Conservation (phyloP, 2,329 filamentous ascomycete species). For the Metarhizium album region DNA sequence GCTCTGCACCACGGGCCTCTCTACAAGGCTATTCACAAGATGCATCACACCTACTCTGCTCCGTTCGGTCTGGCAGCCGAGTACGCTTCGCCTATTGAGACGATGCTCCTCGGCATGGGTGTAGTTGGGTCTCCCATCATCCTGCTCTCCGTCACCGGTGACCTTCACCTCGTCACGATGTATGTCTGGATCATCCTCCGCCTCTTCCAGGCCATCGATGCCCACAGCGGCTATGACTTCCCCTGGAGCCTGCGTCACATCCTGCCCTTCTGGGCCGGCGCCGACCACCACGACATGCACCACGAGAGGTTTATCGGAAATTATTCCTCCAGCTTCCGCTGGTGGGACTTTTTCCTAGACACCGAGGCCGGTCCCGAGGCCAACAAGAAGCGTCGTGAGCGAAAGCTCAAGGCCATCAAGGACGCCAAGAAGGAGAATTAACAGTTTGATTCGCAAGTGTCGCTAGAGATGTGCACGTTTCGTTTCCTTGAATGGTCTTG, state of each 20-base stretch:
- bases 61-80: slow-evolving; percentile 94
- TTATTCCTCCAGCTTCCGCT: slow-evolving; percentile 94
- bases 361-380: slow-evolving; percentile 89
- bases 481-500: no score
- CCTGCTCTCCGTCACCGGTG: slow-evolving; percentile 71
- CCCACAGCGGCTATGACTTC: slow-evolving; percentile 96
- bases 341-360: slow-evolving; percentile 94
- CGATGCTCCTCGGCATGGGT: slow-evolving; percentile 86
- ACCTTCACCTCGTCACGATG: slow-evolving; percentile 95
- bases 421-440: slow-evolving; percentile 57
- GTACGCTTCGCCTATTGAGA: slow-evolving; percentile 95
- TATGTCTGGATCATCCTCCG: slow-evolving; percentile 91
- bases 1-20: slow-evolving; percentile 87
- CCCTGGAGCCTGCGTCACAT: slow-evolving; percentile 94
- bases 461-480: no score
- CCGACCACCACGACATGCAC: slow-evolving; percentile 91
- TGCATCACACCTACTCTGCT: slow-evolving; percentile 97
- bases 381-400: slow-evolving; percentile 70
- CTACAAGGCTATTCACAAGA: slow-evolving; percentile 96
- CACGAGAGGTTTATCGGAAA: slow-evolving; percentile 99
- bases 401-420: slow-evolving; percentile 53
- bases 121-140: slow-evolving; percentile 73
- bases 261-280: slow-evolving; percentile 95
- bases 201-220: slow-evolving; percentile 94
- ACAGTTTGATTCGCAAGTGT: slow-evolving; percentile 10